These are phyloP conservation scores for Ogataea siamensis DNA, from an alignment of 805 yeast genomes.

Conservation along the genomic window DNA sequence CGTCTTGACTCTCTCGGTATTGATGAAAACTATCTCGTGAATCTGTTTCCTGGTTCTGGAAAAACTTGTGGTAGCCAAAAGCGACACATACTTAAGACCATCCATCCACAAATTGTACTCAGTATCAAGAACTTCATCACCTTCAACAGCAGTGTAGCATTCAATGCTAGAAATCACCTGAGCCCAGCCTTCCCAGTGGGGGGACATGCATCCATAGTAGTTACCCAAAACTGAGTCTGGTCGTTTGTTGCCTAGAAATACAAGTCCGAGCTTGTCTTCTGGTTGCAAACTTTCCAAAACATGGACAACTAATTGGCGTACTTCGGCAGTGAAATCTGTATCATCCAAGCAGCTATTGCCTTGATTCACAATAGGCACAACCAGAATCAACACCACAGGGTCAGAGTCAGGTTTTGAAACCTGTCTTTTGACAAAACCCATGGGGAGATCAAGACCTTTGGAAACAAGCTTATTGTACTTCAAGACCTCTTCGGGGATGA, in stretches of 20 bases:
- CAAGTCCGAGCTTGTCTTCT: slow-evolving; percentile 30
- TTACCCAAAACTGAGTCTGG: slow-evolving; percentile 23
- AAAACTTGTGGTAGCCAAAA: slow-evolving; percentile 23
- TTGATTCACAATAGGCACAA: slow-evolving; percentile 25
- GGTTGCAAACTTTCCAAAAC: slow-evolving; percentile 16
- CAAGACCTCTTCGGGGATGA: slow-evolving; percentile 41
- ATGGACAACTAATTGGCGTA: slow-evolving; percentile 14
- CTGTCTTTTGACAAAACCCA: slow-evolving; percentile 36
- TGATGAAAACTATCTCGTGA: slow-evolving; percentile 25
- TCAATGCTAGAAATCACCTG: slow-evolving; percentile 22
- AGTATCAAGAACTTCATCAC: slow-evolving; percentile 12
- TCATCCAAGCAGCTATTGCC: slow-evolving; percentile 21
- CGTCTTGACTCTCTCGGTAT: slow-evolving; percentile 16
- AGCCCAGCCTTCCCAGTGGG: slow-evolving; percentile 33
- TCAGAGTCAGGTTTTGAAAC: slow-evolving; percentile 39
- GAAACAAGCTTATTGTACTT: slow-evolving; percentile 37
- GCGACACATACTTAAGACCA: slow-evolving; percentile 23
- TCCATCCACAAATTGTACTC: slow-evolving; percentile 23
- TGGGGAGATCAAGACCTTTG: slow-evolving; percentile 42
- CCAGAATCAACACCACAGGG: slow-evolving; percentile 27
- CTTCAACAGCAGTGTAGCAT: slow-evolving; percentile 18
- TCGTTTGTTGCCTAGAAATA: slow-evolving; percentile 26
- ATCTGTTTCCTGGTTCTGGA: slow-evolving; percentile 7
- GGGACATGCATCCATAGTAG: slow-evolving; percentile 32
- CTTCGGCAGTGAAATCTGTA: slow-evolving; percentile 20